These are phyloP conservation scores for Pterocarpus macrocarpus DNA, from an alignment of 306 rosid species.

Conservation along the genomic window DNA sequence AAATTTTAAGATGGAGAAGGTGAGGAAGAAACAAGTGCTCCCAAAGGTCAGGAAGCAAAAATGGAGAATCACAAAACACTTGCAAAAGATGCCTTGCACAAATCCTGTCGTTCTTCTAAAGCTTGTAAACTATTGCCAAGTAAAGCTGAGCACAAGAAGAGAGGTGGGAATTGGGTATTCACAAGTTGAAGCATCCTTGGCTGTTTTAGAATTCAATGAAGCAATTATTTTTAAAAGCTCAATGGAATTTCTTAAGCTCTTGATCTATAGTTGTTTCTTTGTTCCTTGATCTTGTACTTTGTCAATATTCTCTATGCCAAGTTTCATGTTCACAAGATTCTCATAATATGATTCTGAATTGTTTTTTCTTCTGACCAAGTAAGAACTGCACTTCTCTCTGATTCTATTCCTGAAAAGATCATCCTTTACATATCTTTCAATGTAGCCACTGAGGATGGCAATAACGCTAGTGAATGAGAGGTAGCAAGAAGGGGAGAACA, in stretches of 20 bases:
- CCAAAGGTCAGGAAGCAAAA: constrained; percentile 87
- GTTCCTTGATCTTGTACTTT: constrained; percentile 57
- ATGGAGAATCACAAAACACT: constrained; percentile 76
- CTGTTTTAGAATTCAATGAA: constrained; percentile 56
- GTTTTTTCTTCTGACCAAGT: constrained; percentile 55
- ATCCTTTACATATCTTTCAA: constrained; percentile 67
- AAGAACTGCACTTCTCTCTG: constrained; percentile 61
- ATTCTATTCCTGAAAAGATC: constrained; percentile 59
- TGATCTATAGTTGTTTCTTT: constrained; percentile 47
- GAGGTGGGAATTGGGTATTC: constrained; percentile 63
- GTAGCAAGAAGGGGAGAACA: too few relatives aligned
- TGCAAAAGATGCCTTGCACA: constrained; percentile 77
- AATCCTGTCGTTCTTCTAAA: constrained; percentile 65
- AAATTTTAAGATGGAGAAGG: constrained; percentile 79
- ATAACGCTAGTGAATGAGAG: not conserved
- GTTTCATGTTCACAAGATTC: constrained; percentile 57
- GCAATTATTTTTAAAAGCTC: constrained; percentile 63
- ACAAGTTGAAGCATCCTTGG: constrained; percentile 51
- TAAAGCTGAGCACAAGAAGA: constrained; percentile 84
- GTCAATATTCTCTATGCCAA: constrained; percentile 62
- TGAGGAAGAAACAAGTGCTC: constrained; percentile 92
- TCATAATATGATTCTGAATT: constrained; percentile 48
- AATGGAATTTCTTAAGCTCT: constrained; percentile 55
- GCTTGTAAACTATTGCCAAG: constrained; percentile 75
- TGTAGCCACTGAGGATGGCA: constrained; percentile 71